Percentiles rank a stretch among this genome's conserved stretches.
phyloP scores from a whole-genome alignment of 169 alveolate species.

The Babesia sp. region DNA sequence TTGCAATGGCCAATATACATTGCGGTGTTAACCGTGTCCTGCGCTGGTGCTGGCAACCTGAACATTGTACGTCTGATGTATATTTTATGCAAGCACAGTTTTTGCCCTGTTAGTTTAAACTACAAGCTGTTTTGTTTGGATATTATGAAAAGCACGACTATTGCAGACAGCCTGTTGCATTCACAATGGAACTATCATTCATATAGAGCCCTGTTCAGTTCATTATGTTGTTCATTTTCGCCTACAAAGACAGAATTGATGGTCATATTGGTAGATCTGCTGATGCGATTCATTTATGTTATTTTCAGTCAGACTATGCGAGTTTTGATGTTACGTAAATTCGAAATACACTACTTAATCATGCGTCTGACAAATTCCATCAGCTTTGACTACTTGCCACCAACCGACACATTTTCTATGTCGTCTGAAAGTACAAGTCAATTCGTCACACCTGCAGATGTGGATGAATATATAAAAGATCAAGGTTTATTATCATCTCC shows the following conservation, averaged over 20 bases:
- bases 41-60: neutral
- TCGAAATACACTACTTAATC: conserved; percentile 48
- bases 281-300: conserved; percentile 31
- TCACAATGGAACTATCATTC: conserved; percentile 53
- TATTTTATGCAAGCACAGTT: conserved; percentile 37
- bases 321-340: conserved; percentile 51
- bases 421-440: conserved; percentile 6
- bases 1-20: conserved; percentile 38
- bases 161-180: conserved; percentile 43
- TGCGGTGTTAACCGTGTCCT: neutral
- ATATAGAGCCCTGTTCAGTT: conserved; percentile 22
- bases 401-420: conserved; percentile 22
- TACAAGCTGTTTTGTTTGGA: conserved; percentile 36
- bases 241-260: conserved; percentile 45
- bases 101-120: conserved; percentile 45
- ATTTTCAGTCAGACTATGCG: conserved; percentile 53
- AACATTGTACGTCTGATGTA: conserved; percentile 8
- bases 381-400: conserved; percentile 29
- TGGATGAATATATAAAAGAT: conserved; percentile 49
- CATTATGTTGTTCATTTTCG: conserved; percentile 48
- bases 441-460: conserved; percentile 52
- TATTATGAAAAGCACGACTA: conserved; percentile 22
- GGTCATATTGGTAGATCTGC: conserved; percentile 37
- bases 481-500: conserved; percentile 67
- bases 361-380: conserved; percentile 21